Percentiles rank a stretch among this genome's conserved stretches.
Conservation (phyloP, 2,329 filamentous ascomycete species). For the Talaromyces sp. region DNA sequence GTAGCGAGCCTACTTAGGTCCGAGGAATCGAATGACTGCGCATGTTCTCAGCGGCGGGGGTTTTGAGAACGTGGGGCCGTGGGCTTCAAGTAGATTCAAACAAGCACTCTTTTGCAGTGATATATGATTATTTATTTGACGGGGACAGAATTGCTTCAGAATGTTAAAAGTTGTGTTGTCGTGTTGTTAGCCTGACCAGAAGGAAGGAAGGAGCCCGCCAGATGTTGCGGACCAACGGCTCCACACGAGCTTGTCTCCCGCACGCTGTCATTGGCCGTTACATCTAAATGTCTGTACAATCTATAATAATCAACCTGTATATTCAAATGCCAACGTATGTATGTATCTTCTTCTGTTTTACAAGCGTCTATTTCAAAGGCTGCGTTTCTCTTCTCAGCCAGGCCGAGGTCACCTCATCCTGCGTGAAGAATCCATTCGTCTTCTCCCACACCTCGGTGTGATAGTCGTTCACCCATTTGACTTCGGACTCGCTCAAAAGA, state of each 20-base stretch:
- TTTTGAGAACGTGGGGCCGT: background rate
- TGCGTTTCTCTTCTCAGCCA: slow-evolving; percentile 89
- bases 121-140: too few relatives aligned
- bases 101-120: background rate
- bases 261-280: background rate
- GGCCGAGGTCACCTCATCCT: slow-evolving; percentile 64
- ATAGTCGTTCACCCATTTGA: slow-evolving; percentile 82
- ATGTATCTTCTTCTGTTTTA: background rate
- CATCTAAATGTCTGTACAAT: background rate
- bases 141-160: background rate
- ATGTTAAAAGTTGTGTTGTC: background rate
- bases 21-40: background rate
- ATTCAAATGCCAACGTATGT: background rate
- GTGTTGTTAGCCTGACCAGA: background rate
- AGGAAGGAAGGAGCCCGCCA: background rate
- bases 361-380: slow-evolving; percentile 40
- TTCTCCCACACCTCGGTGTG: slow-evolving; percentile 77
- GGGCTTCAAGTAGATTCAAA: background rate
- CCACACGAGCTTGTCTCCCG: slow-evolving; percentile 11
- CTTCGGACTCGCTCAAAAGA: slow-evolving; percentile 70
- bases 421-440: slow-evolving; percentile 70
- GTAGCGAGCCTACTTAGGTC: background rate
- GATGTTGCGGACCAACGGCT: slow-evolving; percentile 4
- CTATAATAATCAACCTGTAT: background rate
- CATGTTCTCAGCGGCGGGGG: background rate